phyloP scores from a whole-genome alignment of 257 asterid species.

The Ballota nigra region DNA sequence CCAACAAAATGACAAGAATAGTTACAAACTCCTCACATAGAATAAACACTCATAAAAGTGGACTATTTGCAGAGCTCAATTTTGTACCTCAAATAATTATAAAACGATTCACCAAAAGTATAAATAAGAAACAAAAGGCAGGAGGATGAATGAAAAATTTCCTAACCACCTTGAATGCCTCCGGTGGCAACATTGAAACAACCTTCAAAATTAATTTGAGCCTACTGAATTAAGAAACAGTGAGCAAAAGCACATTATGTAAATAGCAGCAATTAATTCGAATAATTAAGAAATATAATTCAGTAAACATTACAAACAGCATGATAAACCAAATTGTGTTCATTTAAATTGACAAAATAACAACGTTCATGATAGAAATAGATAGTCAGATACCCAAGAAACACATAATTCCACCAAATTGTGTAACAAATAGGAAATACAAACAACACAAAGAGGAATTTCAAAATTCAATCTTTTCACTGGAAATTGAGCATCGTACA shows the following conservation, averaged over 20 bases:
- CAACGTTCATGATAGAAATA: neutral
- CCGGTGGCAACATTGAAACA: conserved; percentile 85
- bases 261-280: neutral
- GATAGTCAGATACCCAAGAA: neutral
- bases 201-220: conserved; percentile 79
- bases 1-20: neutral
- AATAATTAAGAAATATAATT: neutral
- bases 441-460: too few species aligned
- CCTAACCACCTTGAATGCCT: conserved; percentile 73
- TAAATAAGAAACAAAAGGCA: neutral
- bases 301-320: neutral
- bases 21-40: neutral
- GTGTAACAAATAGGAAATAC: too few species aligned
- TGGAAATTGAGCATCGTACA: too few species aligned
- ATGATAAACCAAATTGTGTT: neutral
- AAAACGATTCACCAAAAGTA: neutral
- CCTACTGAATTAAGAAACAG: conserved; percentile 5
- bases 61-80: too few species aligned
- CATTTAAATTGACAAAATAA: neutral
- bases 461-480: too few species aligned
- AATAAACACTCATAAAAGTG: neutral
- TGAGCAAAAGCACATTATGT: neutral
- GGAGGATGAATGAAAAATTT: conserved; percentile 96
- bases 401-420: neutral
- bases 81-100: conserved; percentile 1